Evolutionary conservation across 2,329 filamentous ascomycete genomes (phyloP).

Genomic region (Leptodontidium sp.): DNA sequence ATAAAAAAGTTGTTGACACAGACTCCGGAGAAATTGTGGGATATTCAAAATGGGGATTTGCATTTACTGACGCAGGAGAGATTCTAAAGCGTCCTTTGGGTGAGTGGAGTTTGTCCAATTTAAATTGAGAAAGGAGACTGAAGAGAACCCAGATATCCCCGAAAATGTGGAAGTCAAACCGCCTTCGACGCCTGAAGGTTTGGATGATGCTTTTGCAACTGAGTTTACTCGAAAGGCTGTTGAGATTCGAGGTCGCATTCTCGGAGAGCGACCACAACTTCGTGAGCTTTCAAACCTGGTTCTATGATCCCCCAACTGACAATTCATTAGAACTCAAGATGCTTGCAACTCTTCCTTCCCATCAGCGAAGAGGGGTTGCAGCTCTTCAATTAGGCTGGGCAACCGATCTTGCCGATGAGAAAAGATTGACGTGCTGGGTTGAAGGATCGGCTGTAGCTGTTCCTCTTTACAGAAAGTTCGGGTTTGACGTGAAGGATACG

Average conservation of each 20-base stretch:
- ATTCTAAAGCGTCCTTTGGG: background rate
- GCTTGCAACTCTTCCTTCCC: background rate
- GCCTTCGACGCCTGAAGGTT: background rate
- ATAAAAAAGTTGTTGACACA: background rate
- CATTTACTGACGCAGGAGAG: background rate
- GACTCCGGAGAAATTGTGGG: background rate
- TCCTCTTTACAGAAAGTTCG: background rate
- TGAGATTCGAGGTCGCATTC: background rate
- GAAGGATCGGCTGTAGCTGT: background rate
- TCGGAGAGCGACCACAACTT: background rate
- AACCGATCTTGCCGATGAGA: background rate
- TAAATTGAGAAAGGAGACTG: background rate
- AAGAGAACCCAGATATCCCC: background rate
- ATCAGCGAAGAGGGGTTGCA: background rate
- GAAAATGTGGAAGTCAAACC: background rate
- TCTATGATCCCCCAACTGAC: background rate
- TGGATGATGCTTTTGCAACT: background rate
- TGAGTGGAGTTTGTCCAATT: background rate
- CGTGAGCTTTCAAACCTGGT: too few relatives aligned
- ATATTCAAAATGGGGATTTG: background rate
- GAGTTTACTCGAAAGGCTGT: background rate
- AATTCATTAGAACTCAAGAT: background rate
- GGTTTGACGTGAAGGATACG: background rate
- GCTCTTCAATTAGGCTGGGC: background rate
- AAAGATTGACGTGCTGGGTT: background rate